Conservation (phyloP, 495 filamentous ascomycete species). For the Bathelium albidoporum region DNA sequence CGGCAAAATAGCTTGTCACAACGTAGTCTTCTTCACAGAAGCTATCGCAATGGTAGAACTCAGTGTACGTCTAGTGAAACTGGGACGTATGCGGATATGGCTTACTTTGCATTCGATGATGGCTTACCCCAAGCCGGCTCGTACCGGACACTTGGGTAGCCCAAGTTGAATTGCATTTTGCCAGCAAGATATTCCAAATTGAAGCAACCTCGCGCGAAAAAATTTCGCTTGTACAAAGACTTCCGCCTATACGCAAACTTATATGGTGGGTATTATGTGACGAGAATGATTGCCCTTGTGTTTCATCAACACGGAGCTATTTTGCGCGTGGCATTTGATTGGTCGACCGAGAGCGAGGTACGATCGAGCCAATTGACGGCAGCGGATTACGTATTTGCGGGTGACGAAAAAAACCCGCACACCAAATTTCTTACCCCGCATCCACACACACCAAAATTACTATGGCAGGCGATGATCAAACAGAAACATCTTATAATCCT, state of each 20-base stretch:
- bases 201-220: too few relatives aligned
- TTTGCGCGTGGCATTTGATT: too few relatives aligned
- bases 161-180: background rate
- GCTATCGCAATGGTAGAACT: background rate
- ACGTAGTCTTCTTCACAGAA: conserved; percentile 22
- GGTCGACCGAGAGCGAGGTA: too few relatives aligned
- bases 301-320: too few relatives aligned
- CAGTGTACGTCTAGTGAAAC: background rate
- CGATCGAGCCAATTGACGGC: background rate
- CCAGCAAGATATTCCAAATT: background rate
- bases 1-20: conserved; percentile 10
- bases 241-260: too few relatives aligned
- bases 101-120: conserved; percentile 10
- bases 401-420: background rate
- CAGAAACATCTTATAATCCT: background rate
- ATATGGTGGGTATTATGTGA: too few relatives aligned
- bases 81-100: background rate
- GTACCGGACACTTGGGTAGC: background rate
- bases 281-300: too few relatives aligned
- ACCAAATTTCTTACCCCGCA: background rate
- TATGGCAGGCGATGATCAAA: background rate
- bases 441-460: background rate
- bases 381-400: too few relatives aligned
- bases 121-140: conserved; percentile 13
- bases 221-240: too few relatives aligned